These are phyloP conservation scores for Dendrobium officinale DNA, from an alignment of 106 monocot genomes.

Conservation along the genomic window DNA sequence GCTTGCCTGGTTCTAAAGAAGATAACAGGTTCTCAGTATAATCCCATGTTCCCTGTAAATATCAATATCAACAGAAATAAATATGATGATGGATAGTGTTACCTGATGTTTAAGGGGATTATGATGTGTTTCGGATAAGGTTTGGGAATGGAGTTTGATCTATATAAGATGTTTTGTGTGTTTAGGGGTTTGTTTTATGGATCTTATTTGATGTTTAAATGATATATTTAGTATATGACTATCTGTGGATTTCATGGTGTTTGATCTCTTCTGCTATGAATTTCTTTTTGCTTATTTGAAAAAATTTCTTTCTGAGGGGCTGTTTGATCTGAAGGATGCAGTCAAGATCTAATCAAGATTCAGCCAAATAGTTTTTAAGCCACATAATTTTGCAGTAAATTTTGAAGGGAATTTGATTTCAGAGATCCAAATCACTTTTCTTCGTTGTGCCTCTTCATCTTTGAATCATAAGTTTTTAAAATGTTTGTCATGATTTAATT, in stretches of 20 bases:
- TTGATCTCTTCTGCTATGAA: not conserved
- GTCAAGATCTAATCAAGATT: no score
- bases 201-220: not conserved
- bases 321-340: not conserved
- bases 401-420: no score
- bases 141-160: not conserved
- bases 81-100: not conserved
- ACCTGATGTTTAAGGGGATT: not conserved
- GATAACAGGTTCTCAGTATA: not conserved
- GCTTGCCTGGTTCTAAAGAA: constrained; percentile 4
- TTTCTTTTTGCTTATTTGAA: not conserved
- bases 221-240: not conserved
- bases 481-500: no score
- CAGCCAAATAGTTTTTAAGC: no score
- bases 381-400: no score
- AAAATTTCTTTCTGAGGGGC: not conserved
- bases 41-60: not conserved
- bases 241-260: not conserved
- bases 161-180: not conserved
- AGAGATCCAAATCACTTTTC: no score
- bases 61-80: not conserved
- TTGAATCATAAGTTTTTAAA: no score
- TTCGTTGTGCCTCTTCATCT: no score
- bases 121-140: not conserved
- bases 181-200: not conserved